Evolutionary conservation across 139 green algal species (phyloP), one percentile per base, ranked within the genome.

Genomic region (Picochlorum costavermella): DNA sequence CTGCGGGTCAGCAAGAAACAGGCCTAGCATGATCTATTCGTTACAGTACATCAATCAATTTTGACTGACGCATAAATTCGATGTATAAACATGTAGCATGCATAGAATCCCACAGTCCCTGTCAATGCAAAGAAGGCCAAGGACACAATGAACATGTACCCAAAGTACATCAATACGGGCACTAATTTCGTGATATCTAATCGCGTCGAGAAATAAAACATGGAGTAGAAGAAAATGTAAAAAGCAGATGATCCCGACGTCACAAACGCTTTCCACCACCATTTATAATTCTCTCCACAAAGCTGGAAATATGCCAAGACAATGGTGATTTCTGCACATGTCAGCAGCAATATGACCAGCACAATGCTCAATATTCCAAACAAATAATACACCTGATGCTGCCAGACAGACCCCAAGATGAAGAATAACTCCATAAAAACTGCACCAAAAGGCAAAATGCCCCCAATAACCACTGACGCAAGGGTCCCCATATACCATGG

Each of bases 361-460:
- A 98, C 94, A 6, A 98, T 79, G 65, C 86, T 88, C 59, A 99
- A 77, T 85, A 99, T 97, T 40, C 94, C 94, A 70, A 98, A 98
- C 56, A 97, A 83, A 81, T 98, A 98, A 69, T 92, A 94, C 72
- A 93, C 94, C 74, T 88, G 83, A 63, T 66, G 60, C 57, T 96
- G 87, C 92, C 93, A 99, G 69, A 99, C 95, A 64, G 85, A 96
- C 4, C 92, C 96, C 14, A 99, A 84, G 78, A 98, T 97, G 84
- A 98, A 99, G 79, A 98, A 98, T 14, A 98, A 86, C 81, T 98
- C 94, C 60, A 99, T 99, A 85, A 99, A 99, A 13, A 99, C 93
- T 2, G 94, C 94, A 40, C 94, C 94, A 74, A 99, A 99, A 3
- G 94, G 94, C 71, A 99, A 83, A 62, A 99, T 90, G 60, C 94